phyloP scores from a whole-genome alignment of 73 alveolate genomes.

The Breviolum minutum region DNA sequence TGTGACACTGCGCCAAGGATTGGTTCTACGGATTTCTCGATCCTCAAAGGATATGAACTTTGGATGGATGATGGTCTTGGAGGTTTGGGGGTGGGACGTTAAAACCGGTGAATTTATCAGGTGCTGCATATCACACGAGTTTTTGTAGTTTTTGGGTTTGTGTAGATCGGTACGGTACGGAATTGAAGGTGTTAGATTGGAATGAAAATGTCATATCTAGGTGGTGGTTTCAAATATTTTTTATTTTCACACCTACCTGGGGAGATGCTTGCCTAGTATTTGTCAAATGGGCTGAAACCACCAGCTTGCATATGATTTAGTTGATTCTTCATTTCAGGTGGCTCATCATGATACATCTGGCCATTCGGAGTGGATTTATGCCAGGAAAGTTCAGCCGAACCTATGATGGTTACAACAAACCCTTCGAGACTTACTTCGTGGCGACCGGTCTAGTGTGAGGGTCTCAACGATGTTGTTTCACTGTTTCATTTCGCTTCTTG shows the following conservation, averaged over 20 bases:
- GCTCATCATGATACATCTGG: too few relatives aligned
- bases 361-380: too few relatives aligned
- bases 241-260: too few relatives aligned
- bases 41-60: constrained; percentile 71
- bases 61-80: constrained; percentile 91
- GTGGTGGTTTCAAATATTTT: too few relatives aligned
- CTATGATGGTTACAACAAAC: constrained; percentile 87
- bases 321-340: too few relatives aligned
- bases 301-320: too few relatives aligned
- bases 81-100: background rate
- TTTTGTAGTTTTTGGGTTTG: too few relatives aligned
- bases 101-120: background rate
- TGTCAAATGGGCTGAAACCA: too few relatives aligned
- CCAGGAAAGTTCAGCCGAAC: constrained; percentile 69
- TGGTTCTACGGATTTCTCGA: constrained; percentile 70
- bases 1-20: constrained; percentile 15
- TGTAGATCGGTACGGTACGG: too few relatives aligned
- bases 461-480: background rate
- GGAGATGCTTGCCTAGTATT: too few relatives aligned
- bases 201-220: too few relatives aligned
- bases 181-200: too few relatives aligned
- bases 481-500: background rate
- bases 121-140: background rate
- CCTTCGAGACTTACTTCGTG: constrained; percentile 92
- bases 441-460: constrained; percentile 68